Evolutionary conservation across 495 filamentous ascomycete species (phyloP), one percentile per base, ranked within the genome.

Genomic region (Tuber brumale): DNA sequence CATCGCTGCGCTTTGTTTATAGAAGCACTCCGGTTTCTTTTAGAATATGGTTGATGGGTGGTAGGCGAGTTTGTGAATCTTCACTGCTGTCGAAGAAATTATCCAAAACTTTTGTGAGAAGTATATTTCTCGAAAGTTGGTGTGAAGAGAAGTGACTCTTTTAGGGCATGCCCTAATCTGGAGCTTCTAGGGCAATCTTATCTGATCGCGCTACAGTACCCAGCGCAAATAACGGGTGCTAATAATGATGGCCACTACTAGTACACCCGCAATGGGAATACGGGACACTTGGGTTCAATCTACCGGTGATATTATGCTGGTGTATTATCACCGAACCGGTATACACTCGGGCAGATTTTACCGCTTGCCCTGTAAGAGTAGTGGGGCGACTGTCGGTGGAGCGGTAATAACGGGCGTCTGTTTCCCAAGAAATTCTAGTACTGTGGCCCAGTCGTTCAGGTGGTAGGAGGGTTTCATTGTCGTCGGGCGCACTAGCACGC

Each of bases 1-100:
- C 79, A 80, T 80, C 77, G 79, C 77, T 80, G 74, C 78, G 78
- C 74, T 80, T 80, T 80, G 78, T 75, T 75, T 61, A 70, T 71
- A 44, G 70, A 72, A 74, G 78, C 79, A 79, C 78, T 80, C 78
- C 78, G 78, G 78, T 79, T 76, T 75, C 12, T 42, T 31, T 71
- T 72, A 71, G 45, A 45, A 72, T 73, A 41, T 27, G 23, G 16
- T 51, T 72, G 66, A 70, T 44, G 73, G 66, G 57, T 44, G 57
- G 57, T 66, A 27, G 57, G 14, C 18, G 57, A 66, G 57, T 35
- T 27, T 66, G 57, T 66, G 57, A 66, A 66, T 35, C 4, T 35
- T 66, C 12, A 66, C 57, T 35, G 16, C 10, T 10, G 23, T 57
- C 48, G 27, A 35, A 18, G 27, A 19, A 66, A 66, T 35, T 66